A percentile compares a stretch with the other conserved stretches of the same genome.
Evolutionary conservation across 768 basidiomycete genomes (phyloP).

Genomic region (Russula brevipes): DNA sequence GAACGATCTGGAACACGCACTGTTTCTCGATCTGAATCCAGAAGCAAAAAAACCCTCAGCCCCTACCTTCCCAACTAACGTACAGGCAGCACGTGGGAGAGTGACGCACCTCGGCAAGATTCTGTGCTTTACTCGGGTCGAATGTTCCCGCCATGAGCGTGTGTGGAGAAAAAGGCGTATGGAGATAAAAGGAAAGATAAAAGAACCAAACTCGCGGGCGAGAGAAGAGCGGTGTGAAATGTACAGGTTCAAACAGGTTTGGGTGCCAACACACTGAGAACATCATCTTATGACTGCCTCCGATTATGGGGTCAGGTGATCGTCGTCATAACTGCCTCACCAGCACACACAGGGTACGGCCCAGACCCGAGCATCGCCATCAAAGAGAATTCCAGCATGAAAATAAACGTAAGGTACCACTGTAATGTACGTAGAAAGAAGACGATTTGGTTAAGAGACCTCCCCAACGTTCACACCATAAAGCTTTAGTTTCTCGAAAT

Average conservation of each 20-base stretch:
- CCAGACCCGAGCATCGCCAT: too few species aligned
- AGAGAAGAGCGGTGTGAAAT: background rate
- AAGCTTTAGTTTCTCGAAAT: constrained; percentile 76
- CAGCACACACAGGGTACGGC: too few species aligned
- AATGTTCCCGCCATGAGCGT: constrained; percentile 41
- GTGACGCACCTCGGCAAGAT: constrained; percentile 67
- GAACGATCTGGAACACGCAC: constrained; percentile 41
- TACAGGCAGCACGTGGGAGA: background rate
- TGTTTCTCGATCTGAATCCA: constrained; percentile 86
- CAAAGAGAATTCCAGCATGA: too few species aligned
- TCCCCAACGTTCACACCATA: constrained; percentile 52
- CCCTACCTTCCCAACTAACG: background rate
- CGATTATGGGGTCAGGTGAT: constrained; percentile 8
- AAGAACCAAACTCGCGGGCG: background rate
- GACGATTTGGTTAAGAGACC: background rate
- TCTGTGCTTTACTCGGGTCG: constrained; percentile 89
- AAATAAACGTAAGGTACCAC: background rate
- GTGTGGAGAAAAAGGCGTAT: background rate
- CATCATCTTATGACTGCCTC: too few species aligned
- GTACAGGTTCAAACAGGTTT: background rate
- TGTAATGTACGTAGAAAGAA: background rate
- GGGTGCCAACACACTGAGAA: background rate
- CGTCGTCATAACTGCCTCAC: background rate
- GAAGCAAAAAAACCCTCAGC: background rate
- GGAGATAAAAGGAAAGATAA: background rate